Base-by-base conservation (phyloP, 805 yeast genomes). In the Komagataella pastoris region DNA sequence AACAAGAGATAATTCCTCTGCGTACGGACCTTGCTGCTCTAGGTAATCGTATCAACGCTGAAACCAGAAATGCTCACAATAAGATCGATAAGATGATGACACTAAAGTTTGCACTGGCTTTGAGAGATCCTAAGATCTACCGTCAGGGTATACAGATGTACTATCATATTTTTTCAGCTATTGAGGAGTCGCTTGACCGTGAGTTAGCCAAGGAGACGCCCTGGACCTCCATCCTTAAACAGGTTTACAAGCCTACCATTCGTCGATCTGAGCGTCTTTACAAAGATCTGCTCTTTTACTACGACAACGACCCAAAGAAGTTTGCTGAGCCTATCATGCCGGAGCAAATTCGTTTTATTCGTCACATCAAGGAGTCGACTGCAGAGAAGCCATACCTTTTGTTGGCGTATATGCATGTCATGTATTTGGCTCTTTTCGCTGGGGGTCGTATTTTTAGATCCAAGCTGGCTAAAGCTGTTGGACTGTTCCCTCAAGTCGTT, bases 401-500 rank as follows among this genome's bases (percentile, higher is more conserved):
- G 44, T 70, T 87, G 48, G 93, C 95, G 4, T 87, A 87, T 65
- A 79, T 88, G 70, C 96, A 87, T 63, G 93, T 85, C 49, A 75
- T 87, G 79, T 87, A 87, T 66, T 68, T 87, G 61, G 95, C 93
- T 0, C 73, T 87, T 50, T 87, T 87, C 69, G 95, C 95, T 1
- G 96, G 96, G 50, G 95, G 95, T 17, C 73, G 81, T 55, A 72
- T 87, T 40, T 74, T 88, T 79, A 70, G 83, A 54, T 80, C 89
- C 0, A 76, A 81, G 17, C 66, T 87, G 24, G 71, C 81, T 50
- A 78, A 75, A 59, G 82, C 88, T 21, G 68, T 83, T 5, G 87
- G 89, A 2, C 65, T 86, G 52, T 85, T 85, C 73, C 95, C 95
- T 7, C 81, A 82, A 57, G 77, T 82, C 48, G 77, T 77, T 51